Evolutionary conservation across 805 yeast species (phyloP), one percentile per base, ranked within the genome.

Genomic region (Metschnikowia hibisci): DNA sequence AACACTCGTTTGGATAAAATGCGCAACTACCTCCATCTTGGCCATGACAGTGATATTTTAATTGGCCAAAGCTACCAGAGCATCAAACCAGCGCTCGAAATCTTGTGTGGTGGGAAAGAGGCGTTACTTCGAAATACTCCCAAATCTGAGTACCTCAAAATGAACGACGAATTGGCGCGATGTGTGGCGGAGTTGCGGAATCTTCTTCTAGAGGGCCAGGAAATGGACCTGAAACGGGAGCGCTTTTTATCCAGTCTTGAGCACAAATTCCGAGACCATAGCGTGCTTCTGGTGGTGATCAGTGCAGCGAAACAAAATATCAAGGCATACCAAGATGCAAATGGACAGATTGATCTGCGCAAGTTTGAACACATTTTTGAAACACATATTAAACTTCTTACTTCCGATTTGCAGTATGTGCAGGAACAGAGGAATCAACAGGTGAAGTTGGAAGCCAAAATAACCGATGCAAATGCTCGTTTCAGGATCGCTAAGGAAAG

Each of bases 31-130:
- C 58, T 84, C 13, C 52, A 55, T 1, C 79, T 78, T 47, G 93
- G 95, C 1, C 61, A 64, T 23, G 55, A 64, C 3, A 85, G 93
- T 7, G 96, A 89, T 60, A 60, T 60, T 3, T 64, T 74, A 2
- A 76, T 87, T 0, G 52, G 60, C 5, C 57, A 62, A 3, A 75
- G 76, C 37, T 77, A 79, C 48, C 50, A 58, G 1, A 69, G 73
- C n/a, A 67, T 85, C 37, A 75, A 71, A 43, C 69, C 73, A 1
- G 55, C 60, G 8, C 52, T 87, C 16, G 63, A 59, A 31, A 60
- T 75, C 4, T 74, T 72, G 45, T 66, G 69, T 22, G 71, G 73
- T 8, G 76, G 76, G 0, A 54, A 52, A 28, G 63, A 63, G 2
- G 43, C 57, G 3, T 52, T 77, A 10, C 52, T 50, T 16, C 47